Conservation (phyloP, 345 rosid genomes). For the Kernera saxatilis region DNA sequence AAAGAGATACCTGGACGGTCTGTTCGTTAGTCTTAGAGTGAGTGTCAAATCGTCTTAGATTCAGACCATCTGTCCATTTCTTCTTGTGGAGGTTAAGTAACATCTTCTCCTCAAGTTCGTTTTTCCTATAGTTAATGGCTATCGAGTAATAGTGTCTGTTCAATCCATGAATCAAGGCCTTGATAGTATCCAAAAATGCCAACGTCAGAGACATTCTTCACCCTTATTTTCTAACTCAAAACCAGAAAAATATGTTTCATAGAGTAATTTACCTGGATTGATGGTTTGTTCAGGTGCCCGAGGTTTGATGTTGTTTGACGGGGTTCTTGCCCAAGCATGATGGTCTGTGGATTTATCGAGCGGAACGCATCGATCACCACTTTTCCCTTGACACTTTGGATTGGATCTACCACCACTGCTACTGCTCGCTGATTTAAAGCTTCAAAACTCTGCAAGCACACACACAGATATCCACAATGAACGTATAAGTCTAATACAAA, state of each 20-base stretch:
- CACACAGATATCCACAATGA: neutral
- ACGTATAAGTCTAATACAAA: neutral
- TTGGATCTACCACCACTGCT: conserved; percentile 91
- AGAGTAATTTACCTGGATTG: conserved; percentile 52
- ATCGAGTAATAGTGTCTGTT: conserved; percentile 86
- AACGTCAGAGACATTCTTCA: neutral
- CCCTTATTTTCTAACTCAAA: neutral
- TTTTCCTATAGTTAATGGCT: conserved; percentile 85
- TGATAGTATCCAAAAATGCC: neutral
- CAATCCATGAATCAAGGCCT: conserved; percentile 91
- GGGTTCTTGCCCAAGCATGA: conserved; percentile 97
- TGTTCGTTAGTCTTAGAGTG: conserved; percentile 82
- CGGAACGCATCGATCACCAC: conserved; percentile 93
- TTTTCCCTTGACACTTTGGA: conserved; percentile 88
- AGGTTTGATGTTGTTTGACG: conserved; percentile 90
- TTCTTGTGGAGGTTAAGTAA: conserved; percentile 82
- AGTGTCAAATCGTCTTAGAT: conserved; percentile 60
- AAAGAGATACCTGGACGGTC: conserved; percentile 56
- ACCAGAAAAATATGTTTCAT: neutral
- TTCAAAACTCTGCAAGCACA: conserved; percentile 66
- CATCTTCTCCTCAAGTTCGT: conserved; percentile 90
- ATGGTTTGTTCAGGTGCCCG: conserved; percentile 89
- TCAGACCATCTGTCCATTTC: conserved; percentile 91
- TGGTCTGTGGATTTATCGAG: conserved; percentile 81
- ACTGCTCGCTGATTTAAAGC: conserved; percentile 86